Conservation (phyloP, 1,284 basidiomycete genomes). For the Boletus mariae region DNA sequence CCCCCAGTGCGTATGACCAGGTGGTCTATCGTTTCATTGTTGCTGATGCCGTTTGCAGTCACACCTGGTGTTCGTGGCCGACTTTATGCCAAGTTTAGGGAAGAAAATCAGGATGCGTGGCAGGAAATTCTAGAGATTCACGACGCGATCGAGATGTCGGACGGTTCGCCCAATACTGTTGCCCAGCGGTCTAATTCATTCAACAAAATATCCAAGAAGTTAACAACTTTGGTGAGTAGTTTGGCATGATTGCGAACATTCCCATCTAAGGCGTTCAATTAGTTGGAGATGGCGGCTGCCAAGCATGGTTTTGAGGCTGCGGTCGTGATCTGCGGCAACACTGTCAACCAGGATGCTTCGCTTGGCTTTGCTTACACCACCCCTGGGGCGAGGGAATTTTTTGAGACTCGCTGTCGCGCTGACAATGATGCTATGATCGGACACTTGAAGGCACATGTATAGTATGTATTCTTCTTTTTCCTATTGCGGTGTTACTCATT, state of each 20-base stretch:
- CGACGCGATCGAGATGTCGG: neutral
- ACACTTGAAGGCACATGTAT: neutral
- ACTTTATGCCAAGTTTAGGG: conserved; percentile 1
- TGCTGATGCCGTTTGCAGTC: neutral
- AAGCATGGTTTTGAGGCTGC: conserved; percentile 9
- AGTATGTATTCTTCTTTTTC: neutral
- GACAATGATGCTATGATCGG: conserved; percentile 4
- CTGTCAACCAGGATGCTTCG: conserved; percentile 9
- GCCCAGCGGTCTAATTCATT: neutral
- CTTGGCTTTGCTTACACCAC: conserved; percentile 3
- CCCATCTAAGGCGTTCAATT: neutral
- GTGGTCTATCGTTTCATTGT: neutral
- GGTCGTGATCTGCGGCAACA: conserved; percentile 9
- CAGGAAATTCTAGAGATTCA: conserved; percentile 4
- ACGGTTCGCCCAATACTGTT: neutral
- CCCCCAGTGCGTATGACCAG: neutral
- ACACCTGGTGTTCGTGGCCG: neutral
- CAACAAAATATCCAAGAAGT: neutral
- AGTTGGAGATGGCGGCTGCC: neutral
- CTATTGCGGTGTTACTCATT: neutral
- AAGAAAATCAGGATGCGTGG: neutral
- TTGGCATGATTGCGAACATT: neutral
- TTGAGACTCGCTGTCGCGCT: neutral
- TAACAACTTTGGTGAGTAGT: neutral
- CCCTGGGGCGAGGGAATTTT: neutral